phyloP scores from a whole-genome alignment of 139 green algal genomes.

The Asterochloris sp. region DNA sequence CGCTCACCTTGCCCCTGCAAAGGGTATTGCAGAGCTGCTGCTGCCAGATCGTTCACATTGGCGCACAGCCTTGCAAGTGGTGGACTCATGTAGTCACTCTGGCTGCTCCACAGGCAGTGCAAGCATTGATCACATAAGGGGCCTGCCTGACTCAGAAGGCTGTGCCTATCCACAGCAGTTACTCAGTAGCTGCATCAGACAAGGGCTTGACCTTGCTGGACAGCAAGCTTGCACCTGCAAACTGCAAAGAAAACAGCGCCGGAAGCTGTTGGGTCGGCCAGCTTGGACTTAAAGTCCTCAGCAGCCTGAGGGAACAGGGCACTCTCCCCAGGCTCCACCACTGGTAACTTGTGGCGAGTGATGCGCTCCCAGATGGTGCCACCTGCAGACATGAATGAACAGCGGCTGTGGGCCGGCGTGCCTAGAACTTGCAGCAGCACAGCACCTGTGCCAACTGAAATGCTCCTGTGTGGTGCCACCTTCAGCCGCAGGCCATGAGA shows the following conservation, averaged over 20 bases:
- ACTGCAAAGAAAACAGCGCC: slow-evolving; percentile 94
- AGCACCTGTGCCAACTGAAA: too few species aligned
- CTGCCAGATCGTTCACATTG: too few species aligned
- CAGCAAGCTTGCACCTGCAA: slow-evolving; percentile 63
- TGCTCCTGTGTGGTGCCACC: too few species aligned
- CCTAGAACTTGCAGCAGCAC: neutral
- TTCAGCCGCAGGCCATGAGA: neutral
- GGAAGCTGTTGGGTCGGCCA: slow-evolving; percentile 52
- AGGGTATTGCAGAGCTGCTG: too few species aligned
- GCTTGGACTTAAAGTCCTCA: slow-evolving; percentile 67
- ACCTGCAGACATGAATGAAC: neutral
- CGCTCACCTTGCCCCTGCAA: slow-evolving; percentile 78
- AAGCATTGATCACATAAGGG: too few species aligned
- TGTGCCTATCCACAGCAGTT: neutral
- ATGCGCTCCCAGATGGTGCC: slow-evolving; percentile 88
- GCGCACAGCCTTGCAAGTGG: too few species aligned
- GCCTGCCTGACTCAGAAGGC: too few species aligned
- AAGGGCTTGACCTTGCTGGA: neutral
- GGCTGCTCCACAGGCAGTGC: too few species aligned
- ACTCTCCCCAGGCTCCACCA: slow-evolving; percentile 81
- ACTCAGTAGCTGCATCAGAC: neutral
- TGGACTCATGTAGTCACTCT: too few species aligned
- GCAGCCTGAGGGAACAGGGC: slow-evolving; percentile 50
- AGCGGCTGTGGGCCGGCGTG: neutral
- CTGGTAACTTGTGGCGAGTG: slow-evolving; percentile 67